Base-by-base conservation (phyloP, 2,329 filamentous ascomycete species). In the Thermomyces lanuginosus region DNA sequence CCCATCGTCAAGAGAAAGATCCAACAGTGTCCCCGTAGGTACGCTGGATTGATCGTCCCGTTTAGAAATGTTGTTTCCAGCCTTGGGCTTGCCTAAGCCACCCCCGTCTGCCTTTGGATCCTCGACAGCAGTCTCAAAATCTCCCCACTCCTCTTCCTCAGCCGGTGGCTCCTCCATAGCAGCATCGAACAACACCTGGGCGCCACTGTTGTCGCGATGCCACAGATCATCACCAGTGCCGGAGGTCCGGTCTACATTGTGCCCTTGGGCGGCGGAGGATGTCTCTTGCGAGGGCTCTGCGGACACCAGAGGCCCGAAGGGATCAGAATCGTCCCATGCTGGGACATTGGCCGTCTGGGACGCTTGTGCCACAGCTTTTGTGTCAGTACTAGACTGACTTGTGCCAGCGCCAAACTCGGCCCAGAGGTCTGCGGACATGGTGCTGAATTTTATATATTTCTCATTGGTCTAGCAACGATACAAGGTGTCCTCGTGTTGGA, bases 161-260 rank as follows among this genome's bases (percentile, higher is more conserved):
- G 47, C 41, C 8, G 38, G 36, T 16, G 32, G 31, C 19, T 26
- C 27, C 23, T 55, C 51, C 5, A 43, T 34, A 16, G 46, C 36
- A 18, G 66, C 73, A 47, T 80, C 74, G 44, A 80, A 80, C 2
- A 80, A 53, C 3, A 80, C 63, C 36, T 70, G 31, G 7, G 24
- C 27, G 14, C 24, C 32, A 20, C 29, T 17, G n/a, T 25, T 19
- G 16, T 29, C 22, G 2, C 21, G 32, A 21, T 22, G 32, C 21
- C 30, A 29, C 7, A 29, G 15, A 18, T 18, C 21, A 18, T 24
- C 12, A 9, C 24, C 15, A 8, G n/a, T 7, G 8, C 25, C 16
- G 15, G 3, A n/a, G 20, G 16, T 9, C 9, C n/a, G 8, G n/a
- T 14, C 12, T 6, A 20, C 22, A 16, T n/a, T 11, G 23, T 6